A percentile compares a stretch with the other conserved stretches of the same genome.
These are phyloP conservation scores for Strigomonas culicis DNA, from an alignment of 208 protist species.

Conservation along the genomic window DNA sequence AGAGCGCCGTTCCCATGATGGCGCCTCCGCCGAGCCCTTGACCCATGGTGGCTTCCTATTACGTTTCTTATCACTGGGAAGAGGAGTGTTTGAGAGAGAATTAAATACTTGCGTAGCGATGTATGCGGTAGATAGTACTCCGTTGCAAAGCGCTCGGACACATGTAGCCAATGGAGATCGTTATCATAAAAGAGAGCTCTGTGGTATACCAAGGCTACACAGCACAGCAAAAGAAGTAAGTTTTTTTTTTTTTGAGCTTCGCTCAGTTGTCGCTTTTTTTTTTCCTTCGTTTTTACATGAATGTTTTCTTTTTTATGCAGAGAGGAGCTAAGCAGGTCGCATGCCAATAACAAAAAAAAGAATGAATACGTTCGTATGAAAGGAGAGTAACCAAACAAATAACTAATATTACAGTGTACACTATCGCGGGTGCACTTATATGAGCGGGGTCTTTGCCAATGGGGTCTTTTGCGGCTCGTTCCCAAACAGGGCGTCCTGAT, in stretches of 20 bases:
- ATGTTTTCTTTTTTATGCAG: neutral
- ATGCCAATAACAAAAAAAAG: conserved; percentile 6
- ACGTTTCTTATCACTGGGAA: neutral
- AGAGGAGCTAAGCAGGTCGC: neutral
- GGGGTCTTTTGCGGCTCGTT: neutral
- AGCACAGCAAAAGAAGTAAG: neutral
- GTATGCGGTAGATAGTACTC: neutral
- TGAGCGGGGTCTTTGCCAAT: neutral
- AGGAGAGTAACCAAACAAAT: conserved; percentile 3
- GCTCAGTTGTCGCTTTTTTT: too few relatives aligned
- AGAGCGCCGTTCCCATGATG: conserved; percentile 49
- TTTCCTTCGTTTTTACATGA: neutral
- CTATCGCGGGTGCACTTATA: neutral
- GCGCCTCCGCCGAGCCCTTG: conserved; percentile 74
- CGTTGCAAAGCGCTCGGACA: neutral
- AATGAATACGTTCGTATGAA: neutral
- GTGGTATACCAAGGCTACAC: neutral
- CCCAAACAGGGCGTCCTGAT: neutral
- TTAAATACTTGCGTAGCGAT: neutral
- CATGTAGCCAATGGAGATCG: neutral
- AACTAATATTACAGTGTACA: conserved; percentile 9
- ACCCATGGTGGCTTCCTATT: conserved; percentile 43
- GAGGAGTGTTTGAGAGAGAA: neutral
- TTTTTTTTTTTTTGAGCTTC: neutral
- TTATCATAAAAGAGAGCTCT: neutral